phyloP scores from a whole-genome alignment of 106 monocot genomes.

The Dendrobium nobile region DNA sequence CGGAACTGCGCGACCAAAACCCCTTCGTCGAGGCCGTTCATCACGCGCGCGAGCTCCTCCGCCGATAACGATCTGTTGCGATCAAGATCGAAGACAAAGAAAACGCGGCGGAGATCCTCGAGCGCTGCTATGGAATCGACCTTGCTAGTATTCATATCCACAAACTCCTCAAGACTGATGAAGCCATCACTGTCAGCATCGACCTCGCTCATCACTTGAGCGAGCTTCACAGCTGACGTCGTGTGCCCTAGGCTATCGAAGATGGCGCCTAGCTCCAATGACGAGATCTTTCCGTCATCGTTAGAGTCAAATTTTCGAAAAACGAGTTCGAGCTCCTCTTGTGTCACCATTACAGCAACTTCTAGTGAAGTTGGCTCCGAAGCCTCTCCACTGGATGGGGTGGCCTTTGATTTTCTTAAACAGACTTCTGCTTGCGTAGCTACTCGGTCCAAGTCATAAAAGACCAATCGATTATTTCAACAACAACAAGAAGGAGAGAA shows the following conservation, averaged over 20 bases:
- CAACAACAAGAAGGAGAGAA: too few species aligned
- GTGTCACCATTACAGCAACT: neutral
- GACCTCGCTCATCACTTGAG: conserved; percentile 42
- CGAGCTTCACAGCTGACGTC: conserved; percentile 26
- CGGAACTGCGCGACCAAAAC: conserved; percentile 35
- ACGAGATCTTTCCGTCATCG: conserved; percentile 32
- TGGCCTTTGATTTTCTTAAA: neutral
- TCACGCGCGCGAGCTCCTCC: conserved; percentile 44
- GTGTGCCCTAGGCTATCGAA: conserved; percentile 18
- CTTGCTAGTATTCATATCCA: conserved; percentile 25
- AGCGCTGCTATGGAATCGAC: conserved; percentile 15
- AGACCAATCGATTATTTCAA: too few species aligned
- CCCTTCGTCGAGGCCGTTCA: conserved; percentile 34
- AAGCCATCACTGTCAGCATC: conserved; percentile 48
- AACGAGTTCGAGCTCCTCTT: conserved; percentile 5
- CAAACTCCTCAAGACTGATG: conserved; percentile 45
- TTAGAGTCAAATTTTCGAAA: conserved; percentile 25
- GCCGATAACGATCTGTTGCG: conserved; percentile 52
- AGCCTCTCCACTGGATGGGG: neutral
- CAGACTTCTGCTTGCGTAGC: too few species aligned
- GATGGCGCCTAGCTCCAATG: conserved; percentile 21
- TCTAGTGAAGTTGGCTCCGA: neutral
- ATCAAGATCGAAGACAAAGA: conserved; percentile 47
- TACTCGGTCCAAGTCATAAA: too few species aligned
- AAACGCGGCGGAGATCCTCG: conserved; percentile 46